Conservation (phyloP, 106 monocot genomes). For the Posidonia australis region DNA sequence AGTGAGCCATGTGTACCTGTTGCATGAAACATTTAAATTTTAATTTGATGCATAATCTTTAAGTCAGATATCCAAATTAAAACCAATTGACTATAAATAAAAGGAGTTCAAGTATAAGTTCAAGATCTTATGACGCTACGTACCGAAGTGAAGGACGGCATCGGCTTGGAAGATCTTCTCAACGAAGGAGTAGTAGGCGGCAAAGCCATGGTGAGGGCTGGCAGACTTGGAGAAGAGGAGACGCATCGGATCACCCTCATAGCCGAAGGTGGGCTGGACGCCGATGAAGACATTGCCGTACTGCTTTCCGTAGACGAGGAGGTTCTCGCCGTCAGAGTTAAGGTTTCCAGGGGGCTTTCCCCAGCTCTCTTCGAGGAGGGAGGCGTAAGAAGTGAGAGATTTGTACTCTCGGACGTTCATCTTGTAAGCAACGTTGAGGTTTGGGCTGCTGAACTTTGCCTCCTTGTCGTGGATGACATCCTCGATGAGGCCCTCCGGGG, state of each 20-base stretch:
- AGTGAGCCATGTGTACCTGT: conserved; percentile 67
- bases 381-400: conserved; percentile 55
- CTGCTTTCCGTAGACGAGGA: conserved; percentile 69
- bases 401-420: conserved; percentile 78
- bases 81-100: not conserved
- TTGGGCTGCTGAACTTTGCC: conserved; percentile 72
- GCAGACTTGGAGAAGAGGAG: conserved; percentile 80
- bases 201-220: conserved; percentile 83
- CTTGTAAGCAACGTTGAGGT: conserved; percentile 49
- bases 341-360: conserved; percentile 74
- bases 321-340: conserved; percentile 65
- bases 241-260: conserved; percentile 82
- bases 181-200: conserved; percentile 71
- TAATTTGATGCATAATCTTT: not conserved
- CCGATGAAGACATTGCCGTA: conserved; percentile 85
- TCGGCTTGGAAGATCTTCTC: conserved; percentile 88
- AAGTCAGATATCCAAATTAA: not conserved
- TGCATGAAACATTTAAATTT: too few species aligned
- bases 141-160: conserved; percentile 79
- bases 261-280: conserved; percentile 78
- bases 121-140: too few species aligned
- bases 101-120: too few species aligned
- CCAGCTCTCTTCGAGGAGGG: conserved; percentile 51
- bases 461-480: conserved; percentile 77
- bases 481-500: conserved; percentile 54